phyloP scores from a whole-genome alignment of 257 asterid genomes.

The Ballota nigra region DNA sequence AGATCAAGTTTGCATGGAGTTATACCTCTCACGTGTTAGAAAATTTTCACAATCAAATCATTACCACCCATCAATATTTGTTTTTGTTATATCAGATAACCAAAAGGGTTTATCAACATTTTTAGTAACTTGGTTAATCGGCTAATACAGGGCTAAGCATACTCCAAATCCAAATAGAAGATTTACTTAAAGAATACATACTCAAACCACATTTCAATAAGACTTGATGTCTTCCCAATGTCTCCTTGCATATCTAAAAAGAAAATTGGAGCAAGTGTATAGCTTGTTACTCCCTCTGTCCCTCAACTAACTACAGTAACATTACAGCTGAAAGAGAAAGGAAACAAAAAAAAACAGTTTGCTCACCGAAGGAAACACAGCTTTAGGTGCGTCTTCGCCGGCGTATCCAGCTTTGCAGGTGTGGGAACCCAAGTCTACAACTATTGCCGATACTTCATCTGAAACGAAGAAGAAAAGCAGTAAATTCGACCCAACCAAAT shows the following conservation, averaged over 20 bases:
- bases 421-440: constrained; percentile 90
- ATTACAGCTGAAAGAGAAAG: neutral
- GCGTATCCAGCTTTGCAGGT: constrained; percentile 99
- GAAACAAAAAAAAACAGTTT: neutral
- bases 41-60: neutral
- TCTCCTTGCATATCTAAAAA: neutral
- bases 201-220: neutral
- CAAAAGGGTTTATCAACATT: neutral
- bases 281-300: neutral
- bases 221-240: neutral
- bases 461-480: constrained; percentile 19
- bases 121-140: neutral
- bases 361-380: constrained; percentile 94
- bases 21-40: neutral
- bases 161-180: neutral
- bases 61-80: neutral
- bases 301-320: constrained; percentile 11
- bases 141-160: neutral
- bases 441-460: constrained; percentile 98
- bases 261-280: neutral
- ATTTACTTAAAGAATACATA: neutral
- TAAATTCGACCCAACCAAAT: constrained; percentile 18
- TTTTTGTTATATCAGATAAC: neutral
- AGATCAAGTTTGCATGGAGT: neutral
- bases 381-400: constrained; percentile 99